These are phyloP conservation scores for Elsinoe australis DNA, from an alignment of 2,329 filamentous ascomycete species.

Conservation along the genomic window DNA sequence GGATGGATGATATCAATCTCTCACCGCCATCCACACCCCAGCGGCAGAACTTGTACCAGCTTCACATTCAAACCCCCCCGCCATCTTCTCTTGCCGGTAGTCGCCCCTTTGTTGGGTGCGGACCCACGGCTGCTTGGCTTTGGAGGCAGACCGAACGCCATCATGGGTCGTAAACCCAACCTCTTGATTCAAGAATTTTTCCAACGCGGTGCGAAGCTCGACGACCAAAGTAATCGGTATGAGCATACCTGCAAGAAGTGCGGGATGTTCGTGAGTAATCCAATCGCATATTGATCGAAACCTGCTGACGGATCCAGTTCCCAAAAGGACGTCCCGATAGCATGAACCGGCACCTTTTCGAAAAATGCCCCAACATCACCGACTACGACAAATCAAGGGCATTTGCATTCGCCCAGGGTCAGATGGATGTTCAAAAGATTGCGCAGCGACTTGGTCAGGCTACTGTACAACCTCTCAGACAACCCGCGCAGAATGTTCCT, in stretches of 20 bases:
- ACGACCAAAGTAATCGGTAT: slow-evolving; percentile 85
- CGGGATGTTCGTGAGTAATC: slow-evolving; percentile 55
- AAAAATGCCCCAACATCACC: slow-evolving; percentile 66
- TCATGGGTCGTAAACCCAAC: slow-evolving; percentile 77
- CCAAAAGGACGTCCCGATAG: slow-evolving; percentile 83
- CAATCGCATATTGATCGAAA: background rate
- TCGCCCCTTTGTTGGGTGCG: slow-evolving; percentile 13
- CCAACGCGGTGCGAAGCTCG: slow-evolving; percentile 74
- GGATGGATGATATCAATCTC: too few species aligned
- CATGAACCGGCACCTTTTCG: slow-evolving; percentile 71
- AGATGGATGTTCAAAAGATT: slow-evolving; percentile 8
- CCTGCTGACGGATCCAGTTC: slow-evolving; percentile 44
- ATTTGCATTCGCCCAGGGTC: slow-evolving; percentile 25
- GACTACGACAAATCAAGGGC: slow-evolving; percentile 43
- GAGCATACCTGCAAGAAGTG: slow-evolving; percentile 84
- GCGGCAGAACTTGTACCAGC: too few species aligned
- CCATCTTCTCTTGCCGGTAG: background rate
- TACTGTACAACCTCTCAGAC: too few species aligned
- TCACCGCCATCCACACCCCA: too few species aligned
- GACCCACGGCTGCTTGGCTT: background rate
- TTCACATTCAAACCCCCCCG: too few species aligned
- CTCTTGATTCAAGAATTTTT: slow-evolving; percentile 83
- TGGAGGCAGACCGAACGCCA: too few species aligned
- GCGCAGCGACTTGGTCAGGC: slow-evolving; percentile 2
- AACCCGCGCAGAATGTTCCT: too few species aligned